Evolutionary conservation across 2,329 filamentous ascomycete genomes (phyloP).

Genomic region (Grosmannia huntii): DNA sequence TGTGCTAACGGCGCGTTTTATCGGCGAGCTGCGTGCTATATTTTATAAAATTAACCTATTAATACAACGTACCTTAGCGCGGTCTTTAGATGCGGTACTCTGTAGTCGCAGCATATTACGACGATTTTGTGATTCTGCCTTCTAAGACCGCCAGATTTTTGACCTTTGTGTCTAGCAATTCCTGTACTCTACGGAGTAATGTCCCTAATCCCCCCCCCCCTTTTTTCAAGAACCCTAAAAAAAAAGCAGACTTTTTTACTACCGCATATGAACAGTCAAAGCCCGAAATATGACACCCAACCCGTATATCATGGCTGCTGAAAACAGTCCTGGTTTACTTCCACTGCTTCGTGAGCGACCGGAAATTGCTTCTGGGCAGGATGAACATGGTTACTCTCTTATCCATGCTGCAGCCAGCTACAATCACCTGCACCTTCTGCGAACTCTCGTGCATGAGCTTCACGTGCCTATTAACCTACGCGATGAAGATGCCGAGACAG

Average conservation of each 20-base stretch:
- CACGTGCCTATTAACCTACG: conserved; percentile 65
- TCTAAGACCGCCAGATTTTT: no score
- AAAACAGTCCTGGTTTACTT: conserved; percentile 63
- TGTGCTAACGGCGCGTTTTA: no score
- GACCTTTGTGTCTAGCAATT: no score
- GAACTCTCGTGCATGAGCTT: conserved; percentile 62
- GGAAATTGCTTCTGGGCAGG: conserved; percentile 64
- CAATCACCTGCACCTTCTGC: conserved; percentile 70
- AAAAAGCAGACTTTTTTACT: background rate
- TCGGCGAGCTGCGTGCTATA: no score
- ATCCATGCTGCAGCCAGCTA: conserved; percentile 91
- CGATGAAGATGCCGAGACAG: conserved; percentile 87
- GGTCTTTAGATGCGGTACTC: no score
- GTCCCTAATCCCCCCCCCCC: background rate
- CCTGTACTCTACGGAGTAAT: background rate
- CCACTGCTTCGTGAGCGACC: conserved; percentile 62
- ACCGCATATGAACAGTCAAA: background rate
- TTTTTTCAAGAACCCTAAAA: background rate
- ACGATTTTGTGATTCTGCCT: no score
- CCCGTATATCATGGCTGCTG: conserved; percentile 65
- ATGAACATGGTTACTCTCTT: conserved; percentile 87
- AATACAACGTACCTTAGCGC: no score
- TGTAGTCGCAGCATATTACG: no score
- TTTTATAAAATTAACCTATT: no score
- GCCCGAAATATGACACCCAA: conserved; percentile 37